Evolutionary conservation across 441 rosid genomes (phyloP).

Genomic region (Adansonia madagascariensis): DNA sequence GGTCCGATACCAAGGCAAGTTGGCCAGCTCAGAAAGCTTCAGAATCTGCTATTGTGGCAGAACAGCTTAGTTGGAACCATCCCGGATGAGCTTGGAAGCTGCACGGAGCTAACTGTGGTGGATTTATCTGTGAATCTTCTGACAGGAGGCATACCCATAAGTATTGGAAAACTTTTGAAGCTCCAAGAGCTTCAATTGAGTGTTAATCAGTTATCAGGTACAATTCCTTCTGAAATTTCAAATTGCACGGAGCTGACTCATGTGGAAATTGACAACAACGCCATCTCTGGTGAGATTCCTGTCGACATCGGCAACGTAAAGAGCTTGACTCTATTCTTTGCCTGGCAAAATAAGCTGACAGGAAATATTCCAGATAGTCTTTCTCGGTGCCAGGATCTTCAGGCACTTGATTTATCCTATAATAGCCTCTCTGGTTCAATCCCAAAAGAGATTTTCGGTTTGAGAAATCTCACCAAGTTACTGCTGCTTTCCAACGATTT

Average conservation of each 20-base stretch:
- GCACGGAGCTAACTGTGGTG: slow-evolving; percentile 64
- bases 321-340: slow-evolving; percentile 75
- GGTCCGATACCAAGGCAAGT: slow-evolving; percentile 66
- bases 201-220: slow-evolving; percentile 77
- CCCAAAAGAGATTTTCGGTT: slow-evolving; percentile 62
- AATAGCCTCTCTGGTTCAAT: slow-evolving; percentile 80
- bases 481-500: slow-evolving; percentile 65
- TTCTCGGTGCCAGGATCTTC: slow-evolving; percentile 68
- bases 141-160: slow-evolving; percentile 72
- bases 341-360: slow-evolving; percentile 84
- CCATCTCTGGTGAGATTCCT: slow-evolving; percentile 79
- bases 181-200: slow-evolving; percentile 90
- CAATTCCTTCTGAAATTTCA: slow-evolving; percentile 67
- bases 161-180: slow-evolving; percentile 68
- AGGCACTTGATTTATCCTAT: slow-evolving; percentile 92
- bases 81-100: slow-evolving; percentile 70
- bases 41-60: slow-evolving; percentile 79
- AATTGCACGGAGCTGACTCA: slow-evolving; percentile 64
- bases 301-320: slow-evolving; percentile 55
- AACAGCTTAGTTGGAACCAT: slow-evolving; percentile 77
- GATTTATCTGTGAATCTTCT: slow-evolving; percentile 89
- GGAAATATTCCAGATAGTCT: slow-evolving; percentile 74
- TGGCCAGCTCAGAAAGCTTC: slow-evolving; percentile 76
- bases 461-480: slow-evolving; percentile 78
- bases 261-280: slow-evolving; percentile 81